Conservation (phyloP, 2,329 filamentous ascomycete species). For the Camillea tinctor region DNA sequence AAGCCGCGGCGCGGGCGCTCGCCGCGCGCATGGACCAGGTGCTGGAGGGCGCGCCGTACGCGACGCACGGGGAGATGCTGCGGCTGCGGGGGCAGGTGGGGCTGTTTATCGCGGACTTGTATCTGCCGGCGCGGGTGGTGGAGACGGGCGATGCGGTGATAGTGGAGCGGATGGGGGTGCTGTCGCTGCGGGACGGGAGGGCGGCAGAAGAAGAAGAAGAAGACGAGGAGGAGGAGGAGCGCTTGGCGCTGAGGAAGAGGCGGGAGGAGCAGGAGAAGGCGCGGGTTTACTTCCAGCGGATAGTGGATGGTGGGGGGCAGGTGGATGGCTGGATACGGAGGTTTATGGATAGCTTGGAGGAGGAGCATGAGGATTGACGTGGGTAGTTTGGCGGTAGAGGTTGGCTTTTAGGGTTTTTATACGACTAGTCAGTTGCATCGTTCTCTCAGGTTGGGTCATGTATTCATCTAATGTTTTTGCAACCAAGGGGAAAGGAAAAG, state of each 20-base stretch:
- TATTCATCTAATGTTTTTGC: no score
- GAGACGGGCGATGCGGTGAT: slow-evolving; percentile 1
- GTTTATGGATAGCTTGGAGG: slow-evolving; percentile 30
- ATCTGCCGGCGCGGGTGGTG: slow-evolving; percentile 40
- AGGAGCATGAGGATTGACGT: slow-evolving; percentile 32
- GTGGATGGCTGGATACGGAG: slow-evolving; percentile 33
- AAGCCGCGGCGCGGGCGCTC: slow-evolving; percentile 60
- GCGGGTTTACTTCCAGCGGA: slow-evolving; percentile 37
- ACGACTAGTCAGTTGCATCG: background rate
- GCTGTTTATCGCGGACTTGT: slow-evolving; percentile 72
- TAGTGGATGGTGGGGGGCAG: slow-evolving; percentile 31
- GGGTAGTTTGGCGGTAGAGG: slow-evolving; percentile 28
- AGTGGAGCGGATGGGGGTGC: slow-evolving; percentile 5
- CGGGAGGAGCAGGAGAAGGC: slow-evolving; percentile 39
- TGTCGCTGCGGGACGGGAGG: slow-evolving; percentile 24
- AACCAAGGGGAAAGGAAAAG: no score
- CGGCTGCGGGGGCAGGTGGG: slow-evolving; percentile 71
- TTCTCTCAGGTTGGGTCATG: background rate
- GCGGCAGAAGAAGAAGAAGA: slow-evolving; percentile 35
- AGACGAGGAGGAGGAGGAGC: slow-evolving; percentile 37
- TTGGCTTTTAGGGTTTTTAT: background rate
- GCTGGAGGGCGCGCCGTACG: slow-evolving; percentile 68
- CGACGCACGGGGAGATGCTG: slow-evolving; percentile 64
- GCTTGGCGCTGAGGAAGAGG: slow-evolving; percentile 25
- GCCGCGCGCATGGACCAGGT: slow-evolving; percentile 68